Base-by-base conservation (phyloP, 495 filamentous ascomycete genomes). In the Neurospora tetrasperma region DNA sequence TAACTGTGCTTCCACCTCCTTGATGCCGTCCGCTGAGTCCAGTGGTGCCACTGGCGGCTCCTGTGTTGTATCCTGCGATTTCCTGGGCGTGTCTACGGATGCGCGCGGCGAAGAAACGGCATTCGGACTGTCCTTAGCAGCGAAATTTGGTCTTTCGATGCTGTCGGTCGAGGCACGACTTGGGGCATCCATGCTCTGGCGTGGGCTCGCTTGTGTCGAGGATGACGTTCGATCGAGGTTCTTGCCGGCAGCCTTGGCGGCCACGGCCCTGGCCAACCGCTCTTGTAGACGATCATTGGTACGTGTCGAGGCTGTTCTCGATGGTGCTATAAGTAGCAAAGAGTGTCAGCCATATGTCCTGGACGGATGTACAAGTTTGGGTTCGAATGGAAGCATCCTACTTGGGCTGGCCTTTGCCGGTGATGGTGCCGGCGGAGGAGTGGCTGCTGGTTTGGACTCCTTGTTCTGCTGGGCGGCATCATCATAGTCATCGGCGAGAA, bases 211-310 rank as follows among this genome's bases (percentile, higher is more conserved):
- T 16, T 75, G 78, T 20, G 73, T 74, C 42, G 81, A 79, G 16
- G 76, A 44, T 27, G 77, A 76, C 31, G 72, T 66, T 16, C 76
- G 69, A 23, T 71, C 48, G 7, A 12, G 14, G 12, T 66, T 66
- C 54, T 66, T 14, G 79, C 73, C 3, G 41, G 66, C 72, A 20
- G 76, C 46, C 71, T 84, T 89, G 35, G 82, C 86, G 66, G 85
- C 88, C 72, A 85, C 82, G 74, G 84, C 87, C 75, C 82, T 87
- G 73, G 94, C 94, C 7, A 98, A 84, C 40, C 93, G 89, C 81
- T 97, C 94, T 79, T 97, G 94, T 44, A 98, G 86, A 14, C 92
- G 88, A 74, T 93, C 91, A 84, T 91, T 94, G 71, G 88, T 78
- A 72, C 84, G 82, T 71, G 81, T 85, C 9, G 89, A 91, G 31